Percentiles rank a stretch among this genome's conserved stretches.
These are phyloP conservation scores for Mytilinidion resinicola DNA, from an alignment of 495 filamentous ascomycete species.

Conservation along the genomic window DNA sequence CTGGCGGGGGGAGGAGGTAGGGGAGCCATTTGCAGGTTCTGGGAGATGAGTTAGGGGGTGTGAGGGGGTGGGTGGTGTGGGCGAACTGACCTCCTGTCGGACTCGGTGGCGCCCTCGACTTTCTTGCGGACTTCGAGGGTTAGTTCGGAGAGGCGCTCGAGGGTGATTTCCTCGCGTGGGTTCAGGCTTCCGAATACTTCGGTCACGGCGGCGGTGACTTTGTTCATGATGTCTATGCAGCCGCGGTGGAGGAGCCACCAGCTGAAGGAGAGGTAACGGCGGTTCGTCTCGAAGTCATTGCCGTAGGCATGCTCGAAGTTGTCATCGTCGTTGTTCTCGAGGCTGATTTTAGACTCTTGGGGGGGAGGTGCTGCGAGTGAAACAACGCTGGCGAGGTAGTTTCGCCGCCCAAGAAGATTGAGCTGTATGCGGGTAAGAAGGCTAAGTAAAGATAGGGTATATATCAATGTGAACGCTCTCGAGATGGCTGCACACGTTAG, in stretches of 20 bases:
- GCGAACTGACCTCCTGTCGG: constrained; percentile 53
- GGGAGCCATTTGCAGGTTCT: constrained; percentile 65
- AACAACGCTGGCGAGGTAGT: constrained; percentile 91
- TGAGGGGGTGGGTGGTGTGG: not conserved
- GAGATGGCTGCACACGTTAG: constrained; percentile 61
- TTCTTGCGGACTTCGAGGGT: constrained; percentile 70
- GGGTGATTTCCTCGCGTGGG: constrained; percentile 78
- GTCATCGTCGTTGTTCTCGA: constrained; percentile 87
- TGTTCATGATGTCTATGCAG: constrained; percentile 72
- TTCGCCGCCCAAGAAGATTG: constrained; percentile 89
- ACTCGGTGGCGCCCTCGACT: constrained; percentile 70
- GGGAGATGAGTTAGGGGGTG: constrained; percentile 13
- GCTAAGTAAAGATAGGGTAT: constrained; percentile 80
- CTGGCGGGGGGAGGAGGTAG: constrained; percentile 70
- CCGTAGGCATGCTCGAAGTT: constrained; percentile 72
- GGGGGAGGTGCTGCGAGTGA: constrained; percentile 64
- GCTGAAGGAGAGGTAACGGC: constrained; percentile 87
- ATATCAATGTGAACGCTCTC: constrained; percentile 81
- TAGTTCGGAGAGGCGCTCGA: constrained; percentile 70
- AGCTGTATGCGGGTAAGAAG: constrained; percentile 94
- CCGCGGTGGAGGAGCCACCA: constrained; percentile 97
- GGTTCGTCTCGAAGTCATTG: constrained; percentile 88
- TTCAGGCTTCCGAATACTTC: constrained; percentile 80
- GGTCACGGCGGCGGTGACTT: constrained; percentile 71
- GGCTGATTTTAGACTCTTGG: constrained; percentile 61